Base-by-base conservation (phyloP, 805 yeast genomes). In the Pichia phayaonensis region DNA sequence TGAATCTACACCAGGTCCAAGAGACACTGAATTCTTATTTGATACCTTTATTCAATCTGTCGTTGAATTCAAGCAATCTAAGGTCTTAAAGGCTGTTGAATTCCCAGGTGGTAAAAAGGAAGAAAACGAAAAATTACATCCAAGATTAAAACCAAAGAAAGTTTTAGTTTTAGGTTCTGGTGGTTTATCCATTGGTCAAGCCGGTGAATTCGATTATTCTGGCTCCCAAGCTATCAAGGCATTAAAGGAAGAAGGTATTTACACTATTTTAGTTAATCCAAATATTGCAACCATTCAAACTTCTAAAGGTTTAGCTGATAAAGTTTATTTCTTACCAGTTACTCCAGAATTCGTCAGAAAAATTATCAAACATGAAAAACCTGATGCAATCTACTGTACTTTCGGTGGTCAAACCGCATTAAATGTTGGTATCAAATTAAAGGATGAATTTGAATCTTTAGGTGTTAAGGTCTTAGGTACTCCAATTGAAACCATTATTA, bases 181-280 rank as follows among this genome's bases (percentile, higher is more conserved):
- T 75, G 99, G 99, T 68, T 77, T 94, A 62, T 87, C 96, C 50
- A 94, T 94, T 67, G 99, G 99, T 59, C 99, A 94, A 75, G 99
- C 99, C 56, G 99, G 99, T 71, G 99, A 94, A 73, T 94, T 94
- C 65, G 99, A 94, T 70, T 94, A 94, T 73, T 90, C 97, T 44
- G 99, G 99, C 64, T 89, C 97, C 50, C 99, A 94, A 73, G 99
- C 99, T 53, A 94, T 94, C 72, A 94, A 94, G 72, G 99, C 99
- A 44, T 77, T 94, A 72, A 92, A 89, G 70, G 97, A 94, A 74
- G 98, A 90, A 72, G 97, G 97, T 55, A 94, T 92, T 57, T 89
- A 92, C 77, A 90, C 98, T 51, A 84, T 94, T 59, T 79, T 94
- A 64, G 90, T 94, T 66, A 94, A 94, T 71, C 99, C 99, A 51